A percentile compares a stretch with the other conserved stretches of the same genome.
Conservation (phyloP, 345 rosid genomes). For the Capsella bursapastoris region DNA sequence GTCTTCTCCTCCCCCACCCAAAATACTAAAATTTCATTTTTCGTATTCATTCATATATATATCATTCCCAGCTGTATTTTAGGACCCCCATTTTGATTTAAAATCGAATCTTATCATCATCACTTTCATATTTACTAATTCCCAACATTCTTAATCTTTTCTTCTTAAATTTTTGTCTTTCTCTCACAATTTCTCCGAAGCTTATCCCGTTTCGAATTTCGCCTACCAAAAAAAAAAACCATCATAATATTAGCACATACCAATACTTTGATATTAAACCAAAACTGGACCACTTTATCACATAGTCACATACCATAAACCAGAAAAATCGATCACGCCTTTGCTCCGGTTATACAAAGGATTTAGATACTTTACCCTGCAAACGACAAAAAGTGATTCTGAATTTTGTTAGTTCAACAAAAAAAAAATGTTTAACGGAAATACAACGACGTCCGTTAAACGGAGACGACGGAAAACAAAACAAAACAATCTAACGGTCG, state of each 20-base stretch:
- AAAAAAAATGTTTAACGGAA: constrained; percentile 1
- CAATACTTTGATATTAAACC: too few species aligned
- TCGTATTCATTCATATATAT: too few species aligned
- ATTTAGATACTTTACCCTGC: constrained; percentile 27
- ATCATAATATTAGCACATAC: background rate
- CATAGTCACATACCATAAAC: constrained; percentile 7
- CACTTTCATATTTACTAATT: constrained; percentile 20
- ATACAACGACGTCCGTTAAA: constrained; percentile 21
- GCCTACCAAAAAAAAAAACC: background rate
- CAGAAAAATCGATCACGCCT: constrained; percentile 12
- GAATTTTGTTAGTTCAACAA: constrained; percentile 21
- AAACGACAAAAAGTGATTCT: constrained; percentile 1
- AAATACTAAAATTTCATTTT: too few species aligned
- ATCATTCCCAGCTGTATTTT: constrained; percentile 24
- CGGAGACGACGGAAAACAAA: constrained; percentile 13
- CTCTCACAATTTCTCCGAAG: background rate
- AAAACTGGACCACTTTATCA: too few species aligned
- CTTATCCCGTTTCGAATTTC: constrained; percentile 35
- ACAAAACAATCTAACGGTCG: constrained; percentile 1
- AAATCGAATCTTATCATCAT: constrained; percentile 45
- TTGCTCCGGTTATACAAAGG: background rate
- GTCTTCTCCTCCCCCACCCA: constrained; percentile 38
- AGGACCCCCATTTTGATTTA: constrained; percentile 35
- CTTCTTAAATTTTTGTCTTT: constrained; percentile 13
- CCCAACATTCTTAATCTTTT: constrained; percentile 16